Base-by-base conservation (phyloP, 148 eudicot genomes). In the Arctostaphylos glauca region DNA sequence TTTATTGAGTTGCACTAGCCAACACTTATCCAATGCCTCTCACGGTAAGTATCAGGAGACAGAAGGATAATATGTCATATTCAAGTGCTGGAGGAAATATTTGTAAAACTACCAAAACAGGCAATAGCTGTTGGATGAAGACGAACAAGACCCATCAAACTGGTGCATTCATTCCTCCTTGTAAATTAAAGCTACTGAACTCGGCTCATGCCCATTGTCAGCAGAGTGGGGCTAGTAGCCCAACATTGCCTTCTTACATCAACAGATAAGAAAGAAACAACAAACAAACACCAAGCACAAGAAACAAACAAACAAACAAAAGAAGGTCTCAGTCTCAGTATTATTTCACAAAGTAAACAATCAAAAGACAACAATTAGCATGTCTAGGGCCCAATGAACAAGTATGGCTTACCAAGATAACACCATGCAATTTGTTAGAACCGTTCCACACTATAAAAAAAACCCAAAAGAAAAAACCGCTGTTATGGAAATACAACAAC, bases 141-240 rank as follows among this genome's bases (percentile, higher is more conserved):
- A 94, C 88, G 92, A 90, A 93, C 97, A 96, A 90, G 92, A 94
- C 94, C 98, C 94, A 89, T 86, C 84, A 86, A 84, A 91, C 94
- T 89, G 88, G 92, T 90, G 93, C 88, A 89, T 82, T 70, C 89
- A 86, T 90, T 91, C 94, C 90, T 89, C 97, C 91, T 92, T 90
- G 95, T 88, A 92, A 92, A 92, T 85, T 90, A 88, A 92, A 93
- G 98, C 95, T 92, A 96, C 92, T 92, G 97, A 91, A 88, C 97
- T 74, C 77, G 77, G 97, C 96, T 96, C 99, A 96, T 94, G 85
- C 94, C 99, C 95, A 92, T 90, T 93, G 96, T 93, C 97, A 91
- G 94, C 97, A 94, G 87, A 92, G 95, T 92, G 94, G 94, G 97
- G 92, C 97, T 90, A 92, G 91, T 88, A 88, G 96, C 95, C 98